A percentile compares a stretch with the other conserved stretches of the same genome.
These are phyloP conservation scores for Mycena alexandri DNA, from an alignment of 768 basidiomycete genomes.

Conservation along the genomic window DNA sequence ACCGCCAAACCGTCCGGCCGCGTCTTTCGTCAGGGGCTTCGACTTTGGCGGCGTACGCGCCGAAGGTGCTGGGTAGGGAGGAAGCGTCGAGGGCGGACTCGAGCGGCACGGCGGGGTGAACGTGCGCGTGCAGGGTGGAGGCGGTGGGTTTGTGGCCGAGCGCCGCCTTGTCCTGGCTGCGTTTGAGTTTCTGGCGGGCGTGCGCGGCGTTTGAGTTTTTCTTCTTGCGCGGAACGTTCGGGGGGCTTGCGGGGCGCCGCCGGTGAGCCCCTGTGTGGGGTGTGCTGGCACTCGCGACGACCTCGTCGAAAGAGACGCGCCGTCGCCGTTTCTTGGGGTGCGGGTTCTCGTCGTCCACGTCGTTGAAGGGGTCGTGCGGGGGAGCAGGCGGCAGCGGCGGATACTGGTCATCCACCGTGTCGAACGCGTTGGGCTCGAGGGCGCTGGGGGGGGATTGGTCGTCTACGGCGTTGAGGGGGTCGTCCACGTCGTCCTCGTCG, in stretches of 20 bases:
- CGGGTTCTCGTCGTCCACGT: neutral
- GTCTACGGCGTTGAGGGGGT: neutral
- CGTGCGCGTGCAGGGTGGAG: neutral
- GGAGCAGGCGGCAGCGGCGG: neutral
- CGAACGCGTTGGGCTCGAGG: neutral
- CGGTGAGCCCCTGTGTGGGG: neutral
- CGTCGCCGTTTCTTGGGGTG: neutral
- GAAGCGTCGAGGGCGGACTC: neutral
- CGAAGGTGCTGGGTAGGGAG: neutral
- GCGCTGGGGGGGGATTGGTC: neutral
- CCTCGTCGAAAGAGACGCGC: neutral
- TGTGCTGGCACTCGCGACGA: neutral
- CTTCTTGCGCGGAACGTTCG: no score
- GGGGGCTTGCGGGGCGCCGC: neutral
- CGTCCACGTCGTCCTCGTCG: neutral
- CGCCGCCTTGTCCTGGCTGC: neutral
- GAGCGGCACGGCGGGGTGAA: neutral
- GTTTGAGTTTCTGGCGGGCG: neutral
- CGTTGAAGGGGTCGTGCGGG: neutral
- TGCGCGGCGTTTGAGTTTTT: no score
- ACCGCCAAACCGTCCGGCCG: no score
- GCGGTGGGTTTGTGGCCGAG: slow-evolving; percentile 1
- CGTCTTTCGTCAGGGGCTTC: no score
- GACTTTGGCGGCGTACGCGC: slow-evolving; percentile 14
- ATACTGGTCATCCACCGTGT: neutral